Evolutionary conservation across 768 basidiomycete species (phyloP), one percentile per base, ranked within the genome.

Genomic region (Dacryopinax primogenitus): DNA sequence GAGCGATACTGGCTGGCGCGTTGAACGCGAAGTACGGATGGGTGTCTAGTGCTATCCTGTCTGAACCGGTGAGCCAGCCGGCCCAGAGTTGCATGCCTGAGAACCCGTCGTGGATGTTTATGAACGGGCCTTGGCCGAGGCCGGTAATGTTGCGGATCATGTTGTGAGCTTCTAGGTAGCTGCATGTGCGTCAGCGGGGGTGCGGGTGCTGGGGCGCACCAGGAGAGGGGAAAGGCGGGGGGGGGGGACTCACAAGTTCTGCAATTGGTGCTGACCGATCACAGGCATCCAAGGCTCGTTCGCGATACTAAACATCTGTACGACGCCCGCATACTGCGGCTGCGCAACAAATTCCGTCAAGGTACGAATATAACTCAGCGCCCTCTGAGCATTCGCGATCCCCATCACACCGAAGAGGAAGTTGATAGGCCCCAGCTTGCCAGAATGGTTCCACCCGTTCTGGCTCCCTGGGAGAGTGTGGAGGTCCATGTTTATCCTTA

Each of bases 281-380:
- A 76, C 75, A 3, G 71, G 69, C 34, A 82, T 66, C 33, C 81
- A 73, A 1, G 85, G 78, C 73, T 88, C 87, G 68, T 88, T 88
- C 12, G 87, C 71, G 62, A 87, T 82, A 23, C 74, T 71, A 65
- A 79, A 73, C 73, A 77, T 77, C 51, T 71, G 69, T 3, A 76
- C 72, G 63, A 90, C 81, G 64, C 86, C 77, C 65, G 76, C 77
- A 78, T 87, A 90, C 70, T 83, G 78, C 69, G 86, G 83, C 73
- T 91, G 88, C 1, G 83, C 82, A 73, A 94, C 85, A 77, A 94
- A 95, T 76, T 89, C 86, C 58, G 83, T 81, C 68, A 89, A 74
- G 35, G 86, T 79, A 28, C 91, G 82, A 67, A 93, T 84, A 69
- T 87, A 86, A 72, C 87, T 82, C 36, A 92, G 77, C 16, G 86